Evolutionary conservation across 768 basidiomycete species (phyloP).

Genomic region (Auriculariales sp.): DNA sequence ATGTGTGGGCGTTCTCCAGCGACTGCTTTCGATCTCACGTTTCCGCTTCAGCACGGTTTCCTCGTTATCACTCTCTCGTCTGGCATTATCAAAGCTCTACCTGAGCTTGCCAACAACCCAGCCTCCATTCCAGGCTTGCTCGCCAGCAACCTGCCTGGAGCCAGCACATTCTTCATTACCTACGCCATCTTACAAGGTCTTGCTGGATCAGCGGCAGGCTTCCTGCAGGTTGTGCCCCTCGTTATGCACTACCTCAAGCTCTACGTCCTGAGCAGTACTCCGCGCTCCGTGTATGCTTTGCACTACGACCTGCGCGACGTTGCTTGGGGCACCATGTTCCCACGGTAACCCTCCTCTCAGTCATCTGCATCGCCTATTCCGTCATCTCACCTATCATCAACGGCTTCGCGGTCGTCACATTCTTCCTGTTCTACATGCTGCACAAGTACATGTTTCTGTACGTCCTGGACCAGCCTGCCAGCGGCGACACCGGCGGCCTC

Average conservation of each 20-base stretch:
- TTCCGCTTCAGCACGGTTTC: conserved; percentile 68
- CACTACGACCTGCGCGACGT: conserved; percentile 58
- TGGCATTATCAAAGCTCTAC: conserved; percentile 65
- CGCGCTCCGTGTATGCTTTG: conserved; percentile 71
- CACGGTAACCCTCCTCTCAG: conserved; percentile 62
- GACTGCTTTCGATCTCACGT: not conserved
- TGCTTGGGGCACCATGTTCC: conserved; percentile 65
- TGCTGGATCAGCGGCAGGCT: conserved; percentile 61
- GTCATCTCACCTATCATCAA: conserved; percentile 90
- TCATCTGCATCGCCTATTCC: conserved; percentile 78
- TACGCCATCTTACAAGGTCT: conserved; percentile 75
- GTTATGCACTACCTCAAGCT: conserved; percentile 84
- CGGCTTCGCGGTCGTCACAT: conserved; percentile 68
- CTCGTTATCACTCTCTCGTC: conserved; percentile 75
- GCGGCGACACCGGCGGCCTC: conserved; percentile 74
- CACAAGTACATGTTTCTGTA: conserved; percentile 65
- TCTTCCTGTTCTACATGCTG: conserved; percentile 62
- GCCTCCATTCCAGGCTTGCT: conserved; percentile 52
- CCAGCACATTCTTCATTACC: conserved; percentile 87
- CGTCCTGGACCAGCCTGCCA: conserved; percentile 53
- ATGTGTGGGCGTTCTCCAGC: conserved; percentile 19
- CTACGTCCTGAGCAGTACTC: conserved; percentile 75
- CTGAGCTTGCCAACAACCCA: conserved; percentile 50
- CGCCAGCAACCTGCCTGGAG: conserved; percentile 63
- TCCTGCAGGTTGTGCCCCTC: conserved; percentile 64